A percentile compares a stretch with the other conserved stretches of the same genome.
These are phyloP conservation scores for Candida bentonensis DNA, from an alignment of 805 yeast species.

Conservation along the genomic window DNA sequence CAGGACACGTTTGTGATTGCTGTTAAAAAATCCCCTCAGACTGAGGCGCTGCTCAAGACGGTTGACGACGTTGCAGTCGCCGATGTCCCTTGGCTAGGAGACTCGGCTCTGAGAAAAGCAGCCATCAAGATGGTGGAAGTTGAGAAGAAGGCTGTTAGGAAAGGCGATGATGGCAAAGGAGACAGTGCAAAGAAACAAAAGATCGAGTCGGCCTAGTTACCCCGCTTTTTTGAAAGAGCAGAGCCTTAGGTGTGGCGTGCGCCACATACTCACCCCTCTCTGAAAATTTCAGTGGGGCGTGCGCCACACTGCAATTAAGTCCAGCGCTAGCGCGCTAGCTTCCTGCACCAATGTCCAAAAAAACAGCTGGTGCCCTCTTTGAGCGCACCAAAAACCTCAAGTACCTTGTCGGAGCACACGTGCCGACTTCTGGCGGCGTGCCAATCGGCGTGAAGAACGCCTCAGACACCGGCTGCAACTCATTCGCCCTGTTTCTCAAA, in stretches of 20 bases:
- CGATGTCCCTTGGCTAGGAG: background rate
- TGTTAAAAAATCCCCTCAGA: background rate
- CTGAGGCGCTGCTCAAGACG: background rate
- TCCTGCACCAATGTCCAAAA: too few species aligned
- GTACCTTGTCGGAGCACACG: constrained; percentile 82
- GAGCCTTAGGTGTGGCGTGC: too few species aligned
- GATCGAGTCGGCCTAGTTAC: too few species aligned
- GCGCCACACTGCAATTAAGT: too few species aligned
- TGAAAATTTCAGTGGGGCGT: too few species aligned
- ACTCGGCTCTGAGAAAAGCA: background rate
- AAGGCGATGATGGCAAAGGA: too few species aligned
- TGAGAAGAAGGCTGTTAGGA: constrained; percentile 2
- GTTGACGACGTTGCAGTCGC: background rate
- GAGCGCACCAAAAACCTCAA: constrained; percentile 30
- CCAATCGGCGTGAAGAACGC: constrained; percentile 55
- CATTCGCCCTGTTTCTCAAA: constrained; percentile 83
- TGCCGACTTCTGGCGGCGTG: constrained; percentile 66
- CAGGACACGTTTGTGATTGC: background rate
- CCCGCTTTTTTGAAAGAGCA: too few species aligned
- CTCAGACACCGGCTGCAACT: constrained; percentile 46
- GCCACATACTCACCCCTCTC: too few species aligned
- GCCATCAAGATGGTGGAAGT: background rate
- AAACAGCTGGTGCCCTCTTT: constrained; percentile 18
- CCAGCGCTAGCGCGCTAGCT: too few species aligned
- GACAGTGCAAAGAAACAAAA: too few species aligned